Percentiles rank a stretch among this genome's conserved stretches.
phyloP scores from a whole-genome alignment of 345 rosid genomes.

The Theobroma cacao region DNA sequence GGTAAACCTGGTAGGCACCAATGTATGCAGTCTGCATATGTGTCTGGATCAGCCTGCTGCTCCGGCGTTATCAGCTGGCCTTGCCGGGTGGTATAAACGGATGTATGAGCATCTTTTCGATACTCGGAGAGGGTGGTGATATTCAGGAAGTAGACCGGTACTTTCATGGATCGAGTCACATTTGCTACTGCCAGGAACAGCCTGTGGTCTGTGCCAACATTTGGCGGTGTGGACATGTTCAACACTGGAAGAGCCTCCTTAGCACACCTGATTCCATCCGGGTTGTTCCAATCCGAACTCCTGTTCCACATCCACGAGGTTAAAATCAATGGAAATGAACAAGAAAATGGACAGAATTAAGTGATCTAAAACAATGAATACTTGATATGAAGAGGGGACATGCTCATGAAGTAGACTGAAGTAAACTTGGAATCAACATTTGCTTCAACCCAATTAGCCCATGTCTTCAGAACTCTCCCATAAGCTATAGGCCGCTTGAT shows the following conservation, averaged over 20 bases:
- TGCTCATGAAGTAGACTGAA: slow-evolving; percentile 35
- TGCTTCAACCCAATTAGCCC: slow-evolving; percentile 69
- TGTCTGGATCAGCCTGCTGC: slow-evolving; percentile 51
- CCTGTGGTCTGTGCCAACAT: slow-evolving; percentile 58
- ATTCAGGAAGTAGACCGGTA: slow-evolving; percentile 49
- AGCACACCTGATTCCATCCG: slow-evolving; percentile 53
- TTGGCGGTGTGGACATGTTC: slow-evolving; percentile 28
- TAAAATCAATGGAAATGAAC: not conserved
- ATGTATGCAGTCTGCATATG: slow-evolving; percentile 72
- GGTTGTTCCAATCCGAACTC: slow-evolving; percentile 67
- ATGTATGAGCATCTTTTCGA: slow-evolving; percentile 81
- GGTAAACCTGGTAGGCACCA: slow-evolving; percentile 97
- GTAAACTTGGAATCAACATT: slow-evolving; percentile 51
- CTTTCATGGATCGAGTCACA: slow-evolving; percentile 44
- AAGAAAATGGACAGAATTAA: not conserved
- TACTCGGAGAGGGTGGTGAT: slow-evolving; percentile 68
- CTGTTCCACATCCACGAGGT: slow-evolving; percentile 24
- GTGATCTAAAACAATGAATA: slow-evolving; percentile 5
- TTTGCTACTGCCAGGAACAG: slow-evolving; percentile 44
- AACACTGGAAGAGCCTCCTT: slow-evolving; percentile 56
- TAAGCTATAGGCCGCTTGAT: slow-evolving; percentile 41
- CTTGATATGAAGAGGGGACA: slow-evolving; percentile 59
- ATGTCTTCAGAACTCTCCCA: slow-evolving; percentile 51
- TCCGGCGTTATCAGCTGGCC: slow-evolving; percentile 47
- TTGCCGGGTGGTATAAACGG: slow-evolving; percentile 39